Base-by-base conservation (phyloP, 441 rosid species). In the Raphanus hybrid region DNA sequence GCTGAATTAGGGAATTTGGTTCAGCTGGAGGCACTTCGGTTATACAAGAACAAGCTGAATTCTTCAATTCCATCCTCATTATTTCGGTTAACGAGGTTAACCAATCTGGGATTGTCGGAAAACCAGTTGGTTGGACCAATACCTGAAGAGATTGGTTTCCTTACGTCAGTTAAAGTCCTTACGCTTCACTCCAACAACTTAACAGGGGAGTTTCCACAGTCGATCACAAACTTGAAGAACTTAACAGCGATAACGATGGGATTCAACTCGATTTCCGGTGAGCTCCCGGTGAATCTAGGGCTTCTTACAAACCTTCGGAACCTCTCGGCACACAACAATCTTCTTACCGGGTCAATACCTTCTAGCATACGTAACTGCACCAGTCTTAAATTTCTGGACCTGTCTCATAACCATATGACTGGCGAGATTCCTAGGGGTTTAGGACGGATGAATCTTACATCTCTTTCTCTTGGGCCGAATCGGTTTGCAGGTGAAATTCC, bases 291-390 rank as follows among this genome's bases (percentile, higher is more conserved):
- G 39, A 73, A 84, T 29, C 84, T 94, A 5, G 98, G 98, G 16
- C 64, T 76, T 70, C 95, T 94, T 54, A 73, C 82, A 67, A 90
- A 91, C 61, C 81, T 94, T 65, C 79, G 76, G 73, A 94, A 88
- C 85, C 88, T 94, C 73, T 84, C 83, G 29, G 78, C 86, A 11
- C 70, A 69, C 50, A 0, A 3, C 65, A 92, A 87, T 78, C 81
- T 72, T 82, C 90, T 94, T 8, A 89, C 88, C 77, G 98, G 96
- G 75, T 70, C 90, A 39, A 86, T 94, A 75, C 98, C 98, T 64
- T 48, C 82, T 2, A 86, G 94, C 78, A 87, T 94, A 83, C 57
- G 82, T 78, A 90, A 94, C 71, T 94, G 98, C 74, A 87, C 96
- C 18, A 6, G 57, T 60, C 88, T 92, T 74, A 41, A 64, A 23